Percentiles rank a stretch among this genome's conserved stretches.
Evolutionary conservation across 1,139 yeast species (phyloP).

Genomic region (Lodderomyces jiufengensis): DNA sequence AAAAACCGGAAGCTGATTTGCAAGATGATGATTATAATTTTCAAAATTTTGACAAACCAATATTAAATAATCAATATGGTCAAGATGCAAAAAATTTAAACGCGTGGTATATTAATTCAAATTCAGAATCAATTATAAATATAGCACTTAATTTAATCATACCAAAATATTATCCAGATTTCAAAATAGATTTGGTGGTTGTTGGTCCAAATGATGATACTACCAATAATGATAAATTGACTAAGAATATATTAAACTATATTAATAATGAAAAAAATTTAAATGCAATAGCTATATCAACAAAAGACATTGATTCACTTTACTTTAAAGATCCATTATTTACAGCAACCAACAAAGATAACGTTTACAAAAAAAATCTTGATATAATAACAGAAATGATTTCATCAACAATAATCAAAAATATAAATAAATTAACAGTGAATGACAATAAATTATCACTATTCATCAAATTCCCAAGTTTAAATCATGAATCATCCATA

Average conservation of each 20-base stretch:
- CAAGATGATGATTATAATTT: conserved; percentile 5
- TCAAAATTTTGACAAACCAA: conserved; percentile 2
- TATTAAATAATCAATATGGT: conserved; percentile 20
- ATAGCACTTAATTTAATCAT: conserved; percentile 33
- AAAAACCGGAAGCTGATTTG: conserved; percentile 3
- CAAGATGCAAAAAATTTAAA: conserved; percentile 33
- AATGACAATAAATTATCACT: too few relatives aligned
- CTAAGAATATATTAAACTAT: conserved; percentile 11
- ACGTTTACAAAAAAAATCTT: conserved; percentile 23
- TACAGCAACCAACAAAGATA: conserved; percentile 19
- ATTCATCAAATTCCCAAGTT: conserved; percentile 28
- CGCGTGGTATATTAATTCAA: conserved; percentile 39
- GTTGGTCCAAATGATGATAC: conserved; percentile 40
- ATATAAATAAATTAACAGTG: neutral
- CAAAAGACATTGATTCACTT: conserved; percentile 27
- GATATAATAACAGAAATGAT: conserved; percentile 5
- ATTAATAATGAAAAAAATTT: conserved; percentile 13
- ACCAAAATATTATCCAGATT: conserved; percentile 27
- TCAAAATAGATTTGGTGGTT: conserved; percentile 36
- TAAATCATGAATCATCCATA: conserved; percentile 25
- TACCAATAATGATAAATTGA: conserved; percentile 10
- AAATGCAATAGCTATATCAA: conserved; percentile 21
- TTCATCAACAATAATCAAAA: conserved; percentile 17
- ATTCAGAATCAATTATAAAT: conserved; percentile 28
- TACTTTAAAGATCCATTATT: conserved; percentile 27